A percentile compares a stretch with the other conserved stretches of the same genome.
Conservation (phyloP, 2,329 filamentous ascomycete genomes). For the Exophiala dermatitidis region DNA sequence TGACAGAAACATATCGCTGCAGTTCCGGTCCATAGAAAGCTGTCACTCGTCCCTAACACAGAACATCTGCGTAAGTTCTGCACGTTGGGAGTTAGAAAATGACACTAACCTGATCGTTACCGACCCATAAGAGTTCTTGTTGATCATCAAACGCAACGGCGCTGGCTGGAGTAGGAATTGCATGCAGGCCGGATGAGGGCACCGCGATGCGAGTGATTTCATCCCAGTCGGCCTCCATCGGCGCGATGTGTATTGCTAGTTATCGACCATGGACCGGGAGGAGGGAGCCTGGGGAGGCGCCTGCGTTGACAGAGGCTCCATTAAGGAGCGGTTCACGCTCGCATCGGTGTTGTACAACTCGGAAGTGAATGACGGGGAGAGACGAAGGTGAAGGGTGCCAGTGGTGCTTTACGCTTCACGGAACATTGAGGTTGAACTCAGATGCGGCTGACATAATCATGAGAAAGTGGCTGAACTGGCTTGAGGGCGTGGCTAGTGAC, state of each 20-base stretch:
- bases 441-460: no score
- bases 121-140: constrained; percentile 88
- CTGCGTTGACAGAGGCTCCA: background rate
- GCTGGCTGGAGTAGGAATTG: constrained; percentile 62
- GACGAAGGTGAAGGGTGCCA: background rate
- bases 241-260: constrained; percentile 3
- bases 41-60: constrained; percentile 68
- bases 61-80: constrained; percentile 1
- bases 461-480: no score
- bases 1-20: constrained; percentile 83
- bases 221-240: constrained; percentile 44
- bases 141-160: constrained; percentile 81
- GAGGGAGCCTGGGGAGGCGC: constrained; percentile 11
- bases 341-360: background rate
- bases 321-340: background rate
- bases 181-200: constrained; percentile 66
- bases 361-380: background rate
- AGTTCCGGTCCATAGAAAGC: constrained; percentile 84
- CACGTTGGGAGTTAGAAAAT: background rate
- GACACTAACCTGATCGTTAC: constrained; percentile 72
- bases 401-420: background rate
- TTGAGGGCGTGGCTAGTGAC: no score
- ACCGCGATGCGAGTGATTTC: constrained; percentile 76
- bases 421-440: no score
- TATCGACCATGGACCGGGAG: constrained; percentile 11